Conservation (phyloP, 106 monocot species). For the Platanthera zijinensis region DNA sequence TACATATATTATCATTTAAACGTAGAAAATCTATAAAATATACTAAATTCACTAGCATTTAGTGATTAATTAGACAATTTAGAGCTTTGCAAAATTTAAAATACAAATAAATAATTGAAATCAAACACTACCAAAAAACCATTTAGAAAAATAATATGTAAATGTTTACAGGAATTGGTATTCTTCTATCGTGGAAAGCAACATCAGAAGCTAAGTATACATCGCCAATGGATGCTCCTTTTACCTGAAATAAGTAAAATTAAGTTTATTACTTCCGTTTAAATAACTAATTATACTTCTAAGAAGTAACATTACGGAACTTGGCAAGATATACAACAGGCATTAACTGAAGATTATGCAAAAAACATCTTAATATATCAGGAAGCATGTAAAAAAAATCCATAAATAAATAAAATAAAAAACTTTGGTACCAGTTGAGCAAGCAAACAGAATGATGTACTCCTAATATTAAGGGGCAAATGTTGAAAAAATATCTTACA, state of each 20-base stretch:
- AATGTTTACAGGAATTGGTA: constrained; percentile 82
- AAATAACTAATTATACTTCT: not conserved
- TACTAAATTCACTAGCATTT: not conserved
- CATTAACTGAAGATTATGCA: not conserved
- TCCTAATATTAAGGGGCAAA: not conserved
- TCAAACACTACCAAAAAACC: not conserved
- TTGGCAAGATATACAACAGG: not conserved
- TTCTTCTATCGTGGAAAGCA: constrained; percentile 94
- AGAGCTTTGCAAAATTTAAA: not conserved
- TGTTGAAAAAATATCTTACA: not conserved
- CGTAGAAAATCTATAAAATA: not conserved
- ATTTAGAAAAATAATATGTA: not conserved
- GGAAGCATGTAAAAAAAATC: not conserved
- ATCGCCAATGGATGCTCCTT: constrained; percentile 77
- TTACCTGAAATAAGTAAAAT: constrained; percentile 47
- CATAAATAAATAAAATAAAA: not conserved
- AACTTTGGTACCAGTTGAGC: not conserved
- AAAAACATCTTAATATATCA: not conserved
- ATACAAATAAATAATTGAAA: not conserved
- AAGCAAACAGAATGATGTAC: not conserved
- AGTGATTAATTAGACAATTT: no score
- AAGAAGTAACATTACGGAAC: not conserved
- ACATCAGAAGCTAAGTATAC: constrained; percentile 74
- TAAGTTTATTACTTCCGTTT: not conserved
- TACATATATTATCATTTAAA: not conserved